phyloP scores from a whole-genome alignment of 108 stramenopile species.

The Parmales sp. region DNA sequence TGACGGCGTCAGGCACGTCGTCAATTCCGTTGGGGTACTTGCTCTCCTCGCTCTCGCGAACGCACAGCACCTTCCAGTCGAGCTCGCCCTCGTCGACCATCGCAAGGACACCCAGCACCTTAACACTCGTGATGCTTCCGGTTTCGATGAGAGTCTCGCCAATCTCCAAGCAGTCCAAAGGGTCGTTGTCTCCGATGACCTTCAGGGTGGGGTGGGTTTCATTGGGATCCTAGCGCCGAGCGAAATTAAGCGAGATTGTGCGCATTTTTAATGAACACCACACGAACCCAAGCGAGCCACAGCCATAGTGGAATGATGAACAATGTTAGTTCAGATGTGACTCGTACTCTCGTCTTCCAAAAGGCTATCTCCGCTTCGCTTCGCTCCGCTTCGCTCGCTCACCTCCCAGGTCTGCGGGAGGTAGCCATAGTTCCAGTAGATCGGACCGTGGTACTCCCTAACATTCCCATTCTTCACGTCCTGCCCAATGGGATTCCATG shows the following conservation, averaged over 20 bases:
- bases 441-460: slow-evolving; percentile 91
- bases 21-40: slow-evolving; percentile 91
- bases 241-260: too few relatives aligned
- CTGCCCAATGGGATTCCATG: slow-evolving; percentile 90
- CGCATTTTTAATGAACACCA: too few relatives aligned
- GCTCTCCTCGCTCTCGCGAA: slow-evolving; percentile 80
- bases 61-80: slow-evolving; percentile 98
- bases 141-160: slow-evolving; percentile 60
- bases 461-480: slow-evolving; percentile 98
- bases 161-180: slow-evolving; percentile 98
- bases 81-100: slow-evolving; percentile 99
- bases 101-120: slow-evolving; percentile 92
- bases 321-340: too few relatives aligned
- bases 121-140: slow-evolving; percentile 86
- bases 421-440: slow-evolving; percentile 99
- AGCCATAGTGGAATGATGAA: too few relatives aligned
- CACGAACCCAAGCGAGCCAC: too few relatives aligned
- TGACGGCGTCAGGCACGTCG: slow-evolving; percentile 86
- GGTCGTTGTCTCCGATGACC: slow-evolving; percentile 94
- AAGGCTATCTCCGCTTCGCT: too few relatives aligned
- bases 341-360: too few relatives aligned
- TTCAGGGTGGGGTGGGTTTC: slow-evolving; percentile 10
- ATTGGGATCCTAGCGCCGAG: slow-evolving; percentile 12
- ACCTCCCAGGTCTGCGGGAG: slow-evolving; percentile 99
- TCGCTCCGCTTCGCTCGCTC: too few relatives aligned